phyloP scores from a whole-genome alignment of 768 basidiomycete species.

The Butyriboletus loyo region DNA sequence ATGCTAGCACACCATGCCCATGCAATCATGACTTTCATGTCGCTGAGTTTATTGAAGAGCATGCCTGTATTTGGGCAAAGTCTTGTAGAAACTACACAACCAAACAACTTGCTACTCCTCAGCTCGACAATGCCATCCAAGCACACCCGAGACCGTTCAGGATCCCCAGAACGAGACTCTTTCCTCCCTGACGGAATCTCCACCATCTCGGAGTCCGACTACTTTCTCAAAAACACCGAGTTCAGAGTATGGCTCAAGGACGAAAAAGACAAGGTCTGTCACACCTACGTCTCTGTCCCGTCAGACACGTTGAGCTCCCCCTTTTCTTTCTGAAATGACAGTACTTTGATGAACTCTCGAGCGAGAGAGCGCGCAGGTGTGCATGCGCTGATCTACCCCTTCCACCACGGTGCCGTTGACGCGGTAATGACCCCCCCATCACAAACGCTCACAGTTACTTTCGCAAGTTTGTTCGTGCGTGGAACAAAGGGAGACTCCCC shows the following conservation, averaged over 20 bases:
- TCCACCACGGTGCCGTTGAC: conserved; percentile 32
- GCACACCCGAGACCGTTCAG: conserved; percentile 28
- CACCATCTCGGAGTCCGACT: conserved; percentile 79
- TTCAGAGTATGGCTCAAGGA: conserved; percentile 82
- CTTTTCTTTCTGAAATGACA: conserved; percentile 2
- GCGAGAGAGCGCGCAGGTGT: neutral
- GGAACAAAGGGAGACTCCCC: conserved; percentile 77
- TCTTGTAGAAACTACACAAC: conserved; percentile 6
- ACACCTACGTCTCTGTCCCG: neutral
- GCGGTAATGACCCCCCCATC: conserved; percentile 10
- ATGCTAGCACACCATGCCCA: conserved; percentile 22
- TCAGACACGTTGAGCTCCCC: conserved; percentile 27
- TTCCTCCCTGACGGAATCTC: conserved; percentile 54
- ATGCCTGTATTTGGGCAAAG: neutral
- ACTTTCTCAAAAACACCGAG: conserved; percentile 85
- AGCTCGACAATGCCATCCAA: conserved; percentile 10
- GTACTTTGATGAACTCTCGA: conserved; percentile 59
- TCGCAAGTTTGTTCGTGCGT: conserved; percentile 88
- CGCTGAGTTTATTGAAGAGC: neutral
- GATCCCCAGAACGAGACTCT: conserved; percentile 42
- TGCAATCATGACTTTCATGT: conserved; percentile 19
- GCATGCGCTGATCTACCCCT: neutral
- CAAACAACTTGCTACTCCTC: conserved; percentile 2
- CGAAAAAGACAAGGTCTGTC: conserved; percentile 53
- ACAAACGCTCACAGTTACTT: conserved; percentile 62